Conservation (phyloP, 257 asterid species). For the Capsicum pubescens region DNA sequence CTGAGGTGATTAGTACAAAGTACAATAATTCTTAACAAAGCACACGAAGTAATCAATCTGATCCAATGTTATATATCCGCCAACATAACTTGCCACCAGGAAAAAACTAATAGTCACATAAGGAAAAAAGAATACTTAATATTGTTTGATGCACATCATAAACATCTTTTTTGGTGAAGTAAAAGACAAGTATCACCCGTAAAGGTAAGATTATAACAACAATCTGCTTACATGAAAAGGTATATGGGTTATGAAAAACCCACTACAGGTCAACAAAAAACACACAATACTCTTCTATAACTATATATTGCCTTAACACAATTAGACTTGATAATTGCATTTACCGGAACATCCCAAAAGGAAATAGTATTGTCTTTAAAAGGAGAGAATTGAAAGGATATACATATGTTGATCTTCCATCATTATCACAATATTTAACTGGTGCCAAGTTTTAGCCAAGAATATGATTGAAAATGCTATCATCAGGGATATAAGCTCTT, state of each 20-base stretch:
- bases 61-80: background rate
- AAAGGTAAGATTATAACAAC: slow-evolving; percentile 74
- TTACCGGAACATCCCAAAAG: slow-evolving; percentile 93
- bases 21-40: slow-evolving; percentile 72
- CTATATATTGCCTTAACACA: slow-evolving; percentile 17
- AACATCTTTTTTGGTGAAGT: slow-evolving; percentile 71
- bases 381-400: too few relatives aligned
- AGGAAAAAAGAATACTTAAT: slow-evolving; percentile 61
- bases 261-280: background rate
- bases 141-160: slow-evolving; percentile 87
- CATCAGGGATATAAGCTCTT: too few relatives aligned
- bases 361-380: slow-evolving; percentile 81
- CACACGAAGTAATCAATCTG: background rate
- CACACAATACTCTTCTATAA: background rate
- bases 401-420: too few relatives aligned
- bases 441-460: too few relatives aligned
- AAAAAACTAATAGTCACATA: slow-evolving; percentile 17
- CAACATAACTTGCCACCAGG: slow-evolving; percentile 23
- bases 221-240: slow-evolving; percentile 53
- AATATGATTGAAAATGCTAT: too few relatives aligned
- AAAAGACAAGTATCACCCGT: slow-evolving; percentile 59
- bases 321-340: slow-evolving; percentile 23
- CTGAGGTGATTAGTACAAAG: slow-evolving; percentile 80
- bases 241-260: slow-evolving; percentile 33
- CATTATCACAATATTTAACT: too few relatives aligned